These are phyloP conservation scores for Rhodotorula graminis DNA, from an alignment of 768 basidiomycete species.

Conservation along the genomic window DNA sequence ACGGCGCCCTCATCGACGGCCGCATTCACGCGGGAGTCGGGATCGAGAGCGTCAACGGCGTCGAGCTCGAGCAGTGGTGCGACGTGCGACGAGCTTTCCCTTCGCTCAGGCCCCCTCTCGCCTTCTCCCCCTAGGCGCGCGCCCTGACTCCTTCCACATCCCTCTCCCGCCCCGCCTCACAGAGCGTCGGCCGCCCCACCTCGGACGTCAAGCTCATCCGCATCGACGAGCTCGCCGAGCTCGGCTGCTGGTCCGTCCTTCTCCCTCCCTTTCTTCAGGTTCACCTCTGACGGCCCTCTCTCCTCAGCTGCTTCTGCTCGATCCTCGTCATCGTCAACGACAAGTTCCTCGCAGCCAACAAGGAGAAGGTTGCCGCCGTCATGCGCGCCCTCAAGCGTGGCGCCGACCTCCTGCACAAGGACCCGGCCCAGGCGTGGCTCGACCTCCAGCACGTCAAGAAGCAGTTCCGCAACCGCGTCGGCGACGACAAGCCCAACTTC, in stretches of 20 bases:
- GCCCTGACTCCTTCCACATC: too few species aligned
- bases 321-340: constrained; percentile 35
- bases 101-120: too few species aligned
- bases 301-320: background rate
- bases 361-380: constrained; percentile 38
- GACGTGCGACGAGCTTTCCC: background rate
- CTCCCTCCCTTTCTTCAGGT: too few species aligned
- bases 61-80: constrained; percentile 38
- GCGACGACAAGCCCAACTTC: constrained; percentile 11
- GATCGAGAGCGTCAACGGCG: constrained; percentile 40
- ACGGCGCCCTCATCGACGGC: constrained; percentile 39
- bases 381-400: constrained; percentile 41
- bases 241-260: constrained; percentile 28
- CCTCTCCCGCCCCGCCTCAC: background rate
- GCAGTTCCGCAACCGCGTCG: constrained; percentile 25
- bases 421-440: constrained; percentile 38
- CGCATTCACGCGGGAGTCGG: constrained; percentile 42
- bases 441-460: constrained; percentile 32
- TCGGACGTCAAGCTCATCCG: constrained; percentile 41
- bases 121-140: too few species aligned
- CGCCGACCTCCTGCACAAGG: constrained; percentile 30
- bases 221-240: constrained; percentile 41
- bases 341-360: constrained; percentile 34
- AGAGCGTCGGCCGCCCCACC: constrained; percentile 27
- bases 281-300: background rate